phyloP scores from a whole-genome alignment of 2,329 filamentous ascomycete genomes.

The Torrubiella hemipterigena region DNA sequence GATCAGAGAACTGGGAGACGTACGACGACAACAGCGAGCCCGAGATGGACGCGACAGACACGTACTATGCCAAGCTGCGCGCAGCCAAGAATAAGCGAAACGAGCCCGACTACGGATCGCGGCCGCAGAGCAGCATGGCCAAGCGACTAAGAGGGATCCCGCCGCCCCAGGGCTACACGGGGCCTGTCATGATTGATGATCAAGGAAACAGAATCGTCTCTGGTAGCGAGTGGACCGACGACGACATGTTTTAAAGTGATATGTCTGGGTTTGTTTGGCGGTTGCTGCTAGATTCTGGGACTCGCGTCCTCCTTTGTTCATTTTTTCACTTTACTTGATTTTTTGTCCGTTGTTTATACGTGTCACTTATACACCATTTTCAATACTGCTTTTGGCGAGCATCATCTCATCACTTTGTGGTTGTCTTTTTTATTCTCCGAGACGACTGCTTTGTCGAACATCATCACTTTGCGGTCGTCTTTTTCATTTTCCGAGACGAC shows the following conservation, averaged over 20 bases:
- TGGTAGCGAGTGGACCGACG: slow-evolving; percentile 56
- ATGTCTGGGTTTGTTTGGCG: too few relatives aligned
- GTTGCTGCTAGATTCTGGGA: too few relatives aligned
- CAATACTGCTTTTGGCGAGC: too few relatives aligned
- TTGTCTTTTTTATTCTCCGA: too few relatives aligned
- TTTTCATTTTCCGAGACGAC: too few relatives aligned
- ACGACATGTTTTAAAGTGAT: slow-evolving; percentile 41
- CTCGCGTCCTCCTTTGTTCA: too few relatives aligned
- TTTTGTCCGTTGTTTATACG: too few relatives aligned
- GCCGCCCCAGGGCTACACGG: slow-evolving; percentile 31
- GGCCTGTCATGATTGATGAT: slow-evolving; percentile 38
- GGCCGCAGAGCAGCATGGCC: slow-evolving; percentile 27
- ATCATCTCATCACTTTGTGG: too few relatives aligned
- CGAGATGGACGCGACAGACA: slow-evolving; percentile 62
- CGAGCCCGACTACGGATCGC: slow-evolving; percentile 33
- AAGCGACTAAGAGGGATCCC: slow-evolving; percentile 45
- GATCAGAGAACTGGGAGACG: slow-evolving; percentile 96
- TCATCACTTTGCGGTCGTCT: too few relatives aligned
- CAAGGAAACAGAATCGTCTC: slow-evolving; percentile 52
- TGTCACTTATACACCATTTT: too few relatives aligned
- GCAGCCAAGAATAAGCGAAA: slow-evolving; percentile 55
- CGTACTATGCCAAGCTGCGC: slow-evolving; percentile 69
- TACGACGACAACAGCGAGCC: slow-evolving; percentile 77
- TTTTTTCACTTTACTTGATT: too few relatives aligned
- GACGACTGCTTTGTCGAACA: too few relatives aligned